phyloP scores from a whole-genome alignment of 805 yeast genomes.

The Maudiozyma barnettii region DNA sequence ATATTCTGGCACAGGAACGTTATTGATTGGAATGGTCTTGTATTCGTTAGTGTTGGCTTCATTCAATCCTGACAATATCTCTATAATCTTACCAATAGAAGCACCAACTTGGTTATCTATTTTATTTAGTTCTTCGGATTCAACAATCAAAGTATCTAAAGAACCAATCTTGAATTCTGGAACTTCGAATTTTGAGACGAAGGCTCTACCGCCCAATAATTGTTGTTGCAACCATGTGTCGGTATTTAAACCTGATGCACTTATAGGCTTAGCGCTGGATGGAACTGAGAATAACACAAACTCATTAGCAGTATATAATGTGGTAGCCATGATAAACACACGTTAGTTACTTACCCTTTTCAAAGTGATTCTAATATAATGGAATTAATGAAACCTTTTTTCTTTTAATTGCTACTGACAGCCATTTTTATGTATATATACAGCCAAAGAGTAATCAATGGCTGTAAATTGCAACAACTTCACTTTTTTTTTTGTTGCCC shows the following conservation, averaged over 20 bases:
- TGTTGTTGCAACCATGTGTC: slow-evolving; percentile 45
- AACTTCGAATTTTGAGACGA: slow-evolving; percentile 46
- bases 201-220: slow-evolving; percentile 49
- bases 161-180: slow-evolving; percentile 94
- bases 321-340: slow-evolving; percentile 16
- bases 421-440: no score
- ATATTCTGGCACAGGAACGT: slow-evolving; percentile 46
- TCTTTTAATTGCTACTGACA: not conserved
- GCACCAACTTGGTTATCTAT: slow-evolving; percentile 67
- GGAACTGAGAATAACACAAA: slow-evolving; percentile 48
- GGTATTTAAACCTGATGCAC: slow-evolving; percentile 32
- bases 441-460: not conserved
- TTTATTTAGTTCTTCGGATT: slow-evolving; percentile 81
- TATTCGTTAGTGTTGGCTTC: slow-evolving; percentile 37
- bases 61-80: slow-evolving; percentile 48
- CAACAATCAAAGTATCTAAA: slow-evolving; percentile 80
- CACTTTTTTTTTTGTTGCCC: not conserved
- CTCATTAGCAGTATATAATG: slow-evolving; percentile 27
- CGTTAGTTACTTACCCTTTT: no score
- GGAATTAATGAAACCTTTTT: not conserved
- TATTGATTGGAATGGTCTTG: slow-evolving; percentile 43
- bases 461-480: not conserved
- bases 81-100: slow-evolving; percentile 67
- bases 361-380: not conserved
- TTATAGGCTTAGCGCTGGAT: slow-evolving; percentile 44